Conservation (phyloP, 257 asterid species). For the Plantago elongata region DNA sequence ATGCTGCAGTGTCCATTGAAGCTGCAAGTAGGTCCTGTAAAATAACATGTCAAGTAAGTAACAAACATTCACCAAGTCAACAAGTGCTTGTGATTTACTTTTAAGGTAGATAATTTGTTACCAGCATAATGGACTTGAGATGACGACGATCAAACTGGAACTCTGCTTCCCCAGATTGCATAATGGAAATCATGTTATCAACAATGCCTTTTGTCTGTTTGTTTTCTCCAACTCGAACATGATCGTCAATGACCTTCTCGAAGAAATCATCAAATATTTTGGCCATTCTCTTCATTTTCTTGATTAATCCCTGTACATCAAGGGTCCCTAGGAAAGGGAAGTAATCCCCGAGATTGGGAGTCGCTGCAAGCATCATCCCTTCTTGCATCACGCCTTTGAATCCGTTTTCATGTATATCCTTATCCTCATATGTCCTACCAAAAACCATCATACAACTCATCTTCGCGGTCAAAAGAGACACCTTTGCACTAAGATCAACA, state of each 20-base stretch:
- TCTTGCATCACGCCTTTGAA: conserved; percentile 3
- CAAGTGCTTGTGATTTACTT: too few species aligned
- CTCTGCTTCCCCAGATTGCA: conserved; percentile 3
- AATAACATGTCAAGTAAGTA: neutral
- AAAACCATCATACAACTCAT: conserved; percentile 37
- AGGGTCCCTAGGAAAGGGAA: conserved; percentile 7
- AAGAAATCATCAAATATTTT: conserved; percentile 12
- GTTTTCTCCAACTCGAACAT: neutral
- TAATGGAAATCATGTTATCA: conserved; percentile 2
- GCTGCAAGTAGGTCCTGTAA: conserved; percentile 13
- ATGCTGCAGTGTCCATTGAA: conserved; percentile 14
- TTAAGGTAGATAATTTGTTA: neutral
- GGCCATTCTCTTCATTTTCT: conserved; percentile 1
- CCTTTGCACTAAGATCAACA: conserved; percentile 33
- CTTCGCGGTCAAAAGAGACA: conserved; percentile 17
- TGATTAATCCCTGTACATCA: conserved; percentile 6
- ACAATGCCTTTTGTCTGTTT: conserved; percentile 7
- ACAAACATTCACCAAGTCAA: too few species aligned
- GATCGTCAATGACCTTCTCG: conserved; percentile 8
- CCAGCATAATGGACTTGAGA: conserved; percentile 10
- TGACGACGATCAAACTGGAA: conserved; percentile 9
- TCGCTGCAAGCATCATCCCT: conserved; percentile 11
- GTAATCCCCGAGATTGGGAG: conserved; percentile 9
- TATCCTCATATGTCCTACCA: conserved; percentile 33
- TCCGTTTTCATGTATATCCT: conserved; percentile 15